A percentile compares a stretch with the other conserved stretches of the same genome.
phyloP scores from a whole-genome alignment of 2,329 filamentous ascomycete genomes.

The Aspergillus oerlinghausenensis region DNA sequence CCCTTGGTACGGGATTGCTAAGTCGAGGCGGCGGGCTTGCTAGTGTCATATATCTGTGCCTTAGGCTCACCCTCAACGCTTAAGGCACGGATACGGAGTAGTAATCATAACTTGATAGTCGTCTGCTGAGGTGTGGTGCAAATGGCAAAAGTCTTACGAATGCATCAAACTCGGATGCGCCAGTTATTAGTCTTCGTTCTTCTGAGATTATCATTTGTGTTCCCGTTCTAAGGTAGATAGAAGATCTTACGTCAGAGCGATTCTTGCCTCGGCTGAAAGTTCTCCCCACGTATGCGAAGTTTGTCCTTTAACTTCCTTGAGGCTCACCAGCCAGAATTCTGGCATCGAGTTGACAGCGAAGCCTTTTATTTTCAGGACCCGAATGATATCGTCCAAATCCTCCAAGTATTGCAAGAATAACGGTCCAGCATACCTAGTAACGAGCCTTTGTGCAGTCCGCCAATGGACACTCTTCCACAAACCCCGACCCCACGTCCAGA shows the following conservation, averaged over 20 bases:
- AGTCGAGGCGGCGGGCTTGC: neutral
- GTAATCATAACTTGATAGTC: too few relatives aligned
- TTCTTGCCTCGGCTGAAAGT: neutral
- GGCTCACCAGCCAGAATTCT: neutral
- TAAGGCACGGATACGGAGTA: too few relatives aligned
- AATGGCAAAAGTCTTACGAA: too few relatives aligned
- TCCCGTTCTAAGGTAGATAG: too few relatives aligned
- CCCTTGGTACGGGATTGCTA: neutral
- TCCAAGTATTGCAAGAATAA: neutral
- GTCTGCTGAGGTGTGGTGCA: too few relatives aligned
- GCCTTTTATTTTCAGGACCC: neutral
- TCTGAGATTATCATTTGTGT: too few relatives aligned
- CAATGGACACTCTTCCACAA: neutral
- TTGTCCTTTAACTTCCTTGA: neutral
- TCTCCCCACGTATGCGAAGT: neutral
- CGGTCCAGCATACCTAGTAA: neutral
- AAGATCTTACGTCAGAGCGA: neutral
- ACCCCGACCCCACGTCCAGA: constrained; percentile 7
- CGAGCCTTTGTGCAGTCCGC: neutral
- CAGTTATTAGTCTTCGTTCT: neutral
- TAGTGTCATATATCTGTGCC: neutral
- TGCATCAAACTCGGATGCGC: too few relatives aligned
- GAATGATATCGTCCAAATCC: neutral
- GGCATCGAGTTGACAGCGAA: neutral
- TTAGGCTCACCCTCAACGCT: too few relatives aligned